Conservation (phyloP, 2,329 filamentous ascomycete species). For the Aspergillus awamori region DNA sequence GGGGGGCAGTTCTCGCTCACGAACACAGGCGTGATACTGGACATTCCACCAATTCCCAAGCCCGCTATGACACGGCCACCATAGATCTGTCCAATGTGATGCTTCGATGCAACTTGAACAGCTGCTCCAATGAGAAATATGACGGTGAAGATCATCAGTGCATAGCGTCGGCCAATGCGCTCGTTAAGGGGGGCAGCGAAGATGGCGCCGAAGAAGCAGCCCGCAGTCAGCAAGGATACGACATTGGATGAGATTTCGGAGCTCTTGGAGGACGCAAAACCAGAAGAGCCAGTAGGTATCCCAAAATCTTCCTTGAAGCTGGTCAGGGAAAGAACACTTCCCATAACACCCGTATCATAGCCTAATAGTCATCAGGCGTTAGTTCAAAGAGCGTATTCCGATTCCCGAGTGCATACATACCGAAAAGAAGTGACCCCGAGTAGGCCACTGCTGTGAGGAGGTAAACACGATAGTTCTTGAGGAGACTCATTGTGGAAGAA, state of each 20-base stretch:
- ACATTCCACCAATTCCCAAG: slow-evolving; percentile 44
- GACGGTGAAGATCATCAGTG: slow-evolving; percentile 37
- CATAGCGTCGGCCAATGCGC: slow-evolving; percentile 38
- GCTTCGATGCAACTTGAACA: slow-evolving; percentile 36
- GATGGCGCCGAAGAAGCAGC: slow-evolving; percentile 46
- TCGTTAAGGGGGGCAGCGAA: slow-evolving; percentile 40
- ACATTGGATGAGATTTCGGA: slow-evolving; percentile 44
- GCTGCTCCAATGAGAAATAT: slow-evolving; percentile 41
- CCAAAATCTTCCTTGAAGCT: slow-evolving; percentile 48
- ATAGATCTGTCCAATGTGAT: slow-evolving; percentile 38
- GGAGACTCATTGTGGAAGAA: slow-evolving; percentile 29
- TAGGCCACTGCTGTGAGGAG: slow-evolving; percentile 49
- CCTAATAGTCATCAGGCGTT: slow-evolving; percentile 26
- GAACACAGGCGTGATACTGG: slow-evolving; percentile 42
- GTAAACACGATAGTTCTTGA: slow-evolving; percentile 50
- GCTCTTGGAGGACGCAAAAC: slow-evolving; percentile 38
- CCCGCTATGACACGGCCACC: slow-evolving; percentile 43
- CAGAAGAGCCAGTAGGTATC: slow-evolving; percentile 35
- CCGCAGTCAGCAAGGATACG: slow-evolving; percentile 42
- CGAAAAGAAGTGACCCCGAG: slow-evolving; percentile 49
- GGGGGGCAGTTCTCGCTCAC: slow-evolving; percentile 41
- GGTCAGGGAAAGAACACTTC: slow-evolving; percentile 42
- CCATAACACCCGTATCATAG: slow-evolving; percentile 49
- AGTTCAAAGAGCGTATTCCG: background rate
- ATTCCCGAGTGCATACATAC: slow-evolving; percentile 24